phyloP scores from a whole-genome alignment of 2,329 filamentous ascomycete genomes.

The Helotiales sp. region DNA sequence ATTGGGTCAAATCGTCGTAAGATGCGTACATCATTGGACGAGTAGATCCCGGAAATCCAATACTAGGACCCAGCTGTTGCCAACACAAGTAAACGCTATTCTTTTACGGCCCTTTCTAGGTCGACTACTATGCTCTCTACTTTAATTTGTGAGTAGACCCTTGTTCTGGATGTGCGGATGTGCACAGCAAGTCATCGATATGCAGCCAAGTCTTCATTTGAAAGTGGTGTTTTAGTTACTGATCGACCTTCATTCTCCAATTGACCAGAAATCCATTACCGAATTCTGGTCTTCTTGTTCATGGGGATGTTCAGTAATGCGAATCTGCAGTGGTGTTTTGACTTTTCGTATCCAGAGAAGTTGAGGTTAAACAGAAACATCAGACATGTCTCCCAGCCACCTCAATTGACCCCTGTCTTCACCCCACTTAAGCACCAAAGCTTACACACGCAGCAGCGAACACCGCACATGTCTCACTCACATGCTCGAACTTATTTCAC shows the following conservation, averaged over 20 bases:
- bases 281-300: not conserved
- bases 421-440: not conserved
- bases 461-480: not conserved
- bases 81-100: not conserved
- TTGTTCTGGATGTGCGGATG: not conserved
- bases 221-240: conserved; percentile 1
- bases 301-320: not conserved
- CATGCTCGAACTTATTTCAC: not conserved
- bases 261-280: not conserved
- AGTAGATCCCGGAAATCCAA: not conserved
- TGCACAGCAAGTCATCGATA: conserved; percentile 8
- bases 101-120: not conserved
- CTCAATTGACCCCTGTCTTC: not conserved
- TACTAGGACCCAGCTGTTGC: not conserved
- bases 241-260: not conserved
- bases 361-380: not conserved
- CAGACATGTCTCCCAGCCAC: not conserved
- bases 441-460: not conserved
- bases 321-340: not conserved
- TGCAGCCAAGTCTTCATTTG: conserved; percentile 4
- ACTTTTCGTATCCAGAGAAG: not conserved
- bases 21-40: not conserved
- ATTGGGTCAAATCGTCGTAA: not conserved
- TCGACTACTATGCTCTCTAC: not conserved
- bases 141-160: not conserved